Base-by-base conservation (phyloP, 371 early-diverging fungal species). In the Mucor irregularis region DNA sequence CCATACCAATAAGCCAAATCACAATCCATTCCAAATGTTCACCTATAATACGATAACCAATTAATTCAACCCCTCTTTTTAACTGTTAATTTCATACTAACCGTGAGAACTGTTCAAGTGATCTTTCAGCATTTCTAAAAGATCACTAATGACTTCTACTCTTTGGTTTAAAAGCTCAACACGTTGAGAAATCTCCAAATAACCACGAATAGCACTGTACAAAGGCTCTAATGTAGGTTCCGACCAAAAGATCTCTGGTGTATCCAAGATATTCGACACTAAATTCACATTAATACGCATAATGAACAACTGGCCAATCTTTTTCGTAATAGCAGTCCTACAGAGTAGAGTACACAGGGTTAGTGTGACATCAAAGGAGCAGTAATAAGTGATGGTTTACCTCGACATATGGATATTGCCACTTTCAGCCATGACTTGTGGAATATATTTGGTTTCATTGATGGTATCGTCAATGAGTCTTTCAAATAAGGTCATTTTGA, bases 261-360 rank as follows among this genome's bases (percentile, higher is more conserved):
- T 88, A 63, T 93, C 92, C 55, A 93, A 73, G 14, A 92, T 87
- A 47, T 90, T 89, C 37, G 84, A 84, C 13, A 95, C 93, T 16
- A 94, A 74, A 61, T 92, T 93, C 47, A 94, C 93, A 58, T 93
- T 91, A 71, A 92, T 91, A 7, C 94, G 83, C 85, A 91, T 88
- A 49, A 90, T 88, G 66, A 91, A 93, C 35, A 93, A 67, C 69
- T 85, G 83, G 0, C 85, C 85, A 62, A 85, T 85, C 72, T 83
- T 83, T 49, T 83, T 78, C 7, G 83, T 81, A 43, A 85, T 85
- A 10, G 81, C 78, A 21, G 80, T 77, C 73, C 81, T 86, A 33
- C 5, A 5, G 1, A 4, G n/a, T n/a, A n/a, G n/a, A n/a, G n/a
- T n/a, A n/a, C n/a, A n/a, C n/a, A 57, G 14, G n/a, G 0, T 6